Percentiles rank a stretch among this genome's conserved stretches.
These are phyloP conservation scores for Petasospora fabianii DNA, from an alignment of 1,139 yeast genomes.

Conservation along the genomic window DNA sequence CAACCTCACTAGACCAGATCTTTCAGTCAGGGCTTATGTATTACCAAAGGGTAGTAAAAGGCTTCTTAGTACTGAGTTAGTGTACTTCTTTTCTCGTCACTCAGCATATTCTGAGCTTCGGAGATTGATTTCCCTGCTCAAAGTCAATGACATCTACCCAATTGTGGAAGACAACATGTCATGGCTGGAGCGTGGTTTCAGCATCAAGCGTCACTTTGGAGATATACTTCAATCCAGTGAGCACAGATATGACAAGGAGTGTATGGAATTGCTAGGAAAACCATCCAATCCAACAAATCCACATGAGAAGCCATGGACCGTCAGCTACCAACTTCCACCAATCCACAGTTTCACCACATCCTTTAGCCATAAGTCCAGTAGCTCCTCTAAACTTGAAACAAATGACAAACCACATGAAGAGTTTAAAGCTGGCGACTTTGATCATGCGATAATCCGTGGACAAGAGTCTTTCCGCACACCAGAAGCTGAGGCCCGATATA, in stretches of 20 bases:
- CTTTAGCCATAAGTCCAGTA: too few species aligned
- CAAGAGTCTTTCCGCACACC: too few species aligned
- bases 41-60: constrained; percentile 29
- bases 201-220: constrained; percentile 44
- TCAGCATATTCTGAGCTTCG: constrained; percentile 47
- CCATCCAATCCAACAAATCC: constrained; percentile 7
- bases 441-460: too few species aligned
- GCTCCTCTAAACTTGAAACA: too few species aligned
- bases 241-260: constrained; percentile 35
- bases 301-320: not conserved
- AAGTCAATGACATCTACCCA: constrained; percentile 46
- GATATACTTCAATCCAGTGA: constrained; percentile 30
- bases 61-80: constrained; percentile 40
- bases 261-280: constrained; percentile 27
- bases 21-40: constrained; percentile 1
- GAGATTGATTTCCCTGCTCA: constrained; percentile 37
- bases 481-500: too few species aligned
- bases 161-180: constrained; percentile 35
- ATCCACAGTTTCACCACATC: not conserved
- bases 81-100: constrained; percentile 49
- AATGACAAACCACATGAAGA: too few species aligned
- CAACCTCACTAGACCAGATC: not conserved
- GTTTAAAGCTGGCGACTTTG: too few species aligned
- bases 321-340: not conserved
- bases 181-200: constrained; percentile 41